A percentile compares a stretch with the other conserved stretches of the same genome.
Evolutionary conservation across 345 rosid genomes (phyloP).

Genomic region (Hibiscus mutabilis): DNA sequence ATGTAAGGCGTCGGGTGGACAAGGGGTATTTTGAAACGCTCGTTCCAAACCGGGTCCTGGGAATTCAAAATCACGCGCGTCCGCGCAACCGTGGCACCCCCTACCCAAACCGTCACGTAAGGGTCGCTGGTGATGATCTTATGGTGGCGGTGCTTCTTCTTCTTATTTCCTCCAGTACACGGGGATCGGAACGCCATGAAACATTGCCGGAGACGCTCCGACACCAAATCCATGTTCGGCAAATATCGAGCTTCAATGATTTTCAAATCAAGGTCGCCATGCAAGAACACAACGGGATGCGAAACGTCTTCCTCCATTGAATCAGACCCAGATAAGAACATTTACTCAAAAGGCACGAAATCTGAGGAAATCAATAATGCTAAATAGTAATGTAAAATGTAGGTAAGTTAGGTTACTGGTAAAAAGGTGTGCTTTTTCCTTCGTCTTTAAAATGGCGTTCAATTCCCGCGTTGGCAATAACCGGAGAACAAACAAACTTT

Average conservation of each 20-base stretch:
- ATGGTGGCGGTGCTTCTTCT: conserved; percentile 15
- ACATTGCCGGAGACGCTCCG: conserved; percentile 51
- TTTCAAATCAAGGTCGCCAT: conserved; percentile 68
- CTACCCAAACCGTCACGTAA: conserved; percentile 66
- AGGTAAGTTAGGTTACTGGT: background rate
- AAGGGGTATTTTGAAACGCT: conserved; percentile 54
- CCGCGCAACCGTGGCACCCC: conserved; percentile 76
- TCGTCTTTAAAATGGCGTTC: background rate
- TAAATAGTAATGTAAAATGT: background rate
- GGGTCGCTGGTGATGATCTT: conserved; percentile 81
- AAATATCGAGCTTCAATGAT: conserved; percentile 66
- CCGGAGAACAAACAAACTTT: conserved; percentile 17
- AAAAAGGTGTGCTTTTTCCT: background rate
- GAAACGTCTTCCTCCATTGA: conserved; percentile 32
- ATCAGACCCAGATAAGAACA: background rate
- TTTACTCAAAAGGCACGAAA: background rate
- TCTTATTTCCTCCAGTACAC: conserved; percentile 1
- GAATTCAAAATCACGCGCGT: conserved; percentile 70
- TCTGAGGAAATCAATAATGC: background rate
- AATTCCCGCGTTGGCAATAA: conserved; percentile 7
- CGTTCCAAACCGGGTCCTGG: conserved; percentile 62
- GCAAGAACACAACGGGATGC: conserved; percentile 29
- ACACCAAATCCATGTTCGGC: conserved; percentile 74
- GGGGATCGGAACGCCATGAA: conserved; percentile 35
- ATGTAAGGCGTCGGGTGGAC: conserved; percentile 60